Evolutionary conservation across 2,329 filamentous ascomycete species (phyloP), one percentile per base, ranked within the genome.

Genomic region (Claviceps africana): DNA sequence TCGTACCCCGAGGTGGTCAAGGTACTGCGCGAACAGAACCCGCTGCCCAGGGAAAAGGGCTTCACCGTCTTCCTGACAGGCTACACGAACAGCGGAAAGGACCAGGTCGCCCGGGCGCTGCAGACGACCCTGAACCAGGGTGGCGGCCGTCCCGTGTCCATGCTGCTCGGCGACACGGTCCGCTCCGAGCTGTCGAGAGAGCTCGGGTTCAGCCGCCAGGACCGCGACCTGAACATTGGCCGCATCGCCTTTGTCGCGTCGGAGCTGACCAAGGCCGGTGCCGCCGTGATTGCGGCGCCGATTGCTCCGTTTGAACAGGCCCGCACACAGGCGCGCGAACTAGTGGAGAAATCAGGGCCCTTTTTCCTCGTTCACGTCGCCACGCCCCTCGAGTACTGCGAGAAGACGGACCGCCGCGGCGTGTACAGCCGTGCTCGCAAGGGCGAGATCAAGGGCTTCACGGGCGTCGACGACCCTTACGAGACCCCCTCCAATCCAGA

Each of bases 1-100:
- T 97, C 93, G 33, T 98, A 98, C 77, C 91, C 93, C 56, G 93
- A 98, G 75, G 93, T 98, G 61, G 93, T 98, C 72, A 84, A 83
- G 70, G 93, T 97, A 48, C 85, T 98, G 56, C 85, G 93, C 64
- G 90, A 98, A 75, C 95, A 91, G 61, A 93, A 97, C 76, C 93
- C 91, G 48, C 82, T 94, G 50, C 86, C 93, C 60, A 83, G 81
- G 62, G 80, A 85, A 65, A 94, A 98, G 76, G 93, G 93, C 58
- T 98, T 98, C 81, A 97, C 93, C 57, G 80, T 98, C 71, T 96
- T 98, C 83, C 78, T 98, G 59, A 97, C 93, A 3, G 93, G 93
- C 56, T 96, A 93, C 78, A 85, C 86, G 68, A 98, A 97, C 82
- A 86, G 81, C 54, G 93, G 93, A 71, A 98, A 98, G 77, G 91